Conservation (phyloP, 495 filamentous ascomycete species). For the Amniculicola lignicola region DNA sequence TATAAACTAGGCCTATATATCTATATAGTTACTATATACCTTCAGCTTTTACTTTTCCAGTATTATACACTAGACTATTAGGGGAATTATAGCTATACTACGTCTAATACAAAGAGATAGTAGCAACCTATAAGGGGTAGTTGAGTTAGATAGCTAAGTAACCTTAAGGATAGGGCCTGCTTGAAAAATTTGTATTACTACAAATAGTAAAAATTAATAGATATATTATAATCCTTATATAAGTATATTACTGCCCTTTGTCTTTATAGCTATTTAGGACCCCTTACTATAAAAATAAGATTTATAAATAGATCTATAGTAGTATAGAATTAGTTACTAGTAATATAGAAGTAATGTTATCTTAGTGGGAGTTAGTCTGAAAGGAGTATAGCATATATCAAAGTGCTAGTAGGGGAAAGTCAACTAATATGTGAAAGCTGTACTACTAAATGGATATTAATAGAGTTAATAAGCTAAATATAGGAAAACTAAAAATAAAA, state of each 20-base stretch:
- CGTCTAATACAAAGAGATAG: conserved; percentile 3
- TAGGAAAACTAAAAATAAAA: conserved; percentile 6
- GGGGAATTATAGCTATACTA: conserved; percentile 1
- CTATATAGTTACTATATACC: conserved; percentile 3
- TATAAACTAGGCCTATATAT: conserved; percentile 2
- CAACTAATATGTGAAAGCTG: background rate
- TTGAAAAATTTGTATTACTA: background rate
- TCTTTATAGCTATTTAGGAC: background rate
- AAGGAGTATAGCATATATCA: background rate
- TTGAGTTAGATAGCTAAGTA: conserved; percentile 6
- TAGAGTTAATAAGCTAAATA: conserved; percentile 13
- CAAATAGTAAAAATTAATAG: background rate
- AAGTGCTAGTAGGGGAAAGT: background rate
- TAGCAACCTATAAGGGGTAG: conserved; percentile 2
- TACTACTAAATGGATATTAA: conserved; percentile 5
- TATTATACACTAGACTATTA: conserved; percentile 5
- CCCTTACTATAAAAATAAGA: no score
- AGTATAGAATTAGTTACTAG: no score
- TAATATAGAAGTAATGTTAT: no score
- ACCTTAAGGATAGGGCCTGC: background rate
- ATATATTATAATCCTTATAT: background rate
- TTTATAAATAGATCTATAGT: no score
- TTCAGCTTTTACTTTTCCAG: conserved; percentile 8
- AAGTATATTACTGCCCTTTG: background rate
- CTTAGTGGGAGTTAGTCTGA: no score